phyloP scores from a whole-genome alignment of 345 rosid genomes.

The Syzygium aqueum region DNA sequence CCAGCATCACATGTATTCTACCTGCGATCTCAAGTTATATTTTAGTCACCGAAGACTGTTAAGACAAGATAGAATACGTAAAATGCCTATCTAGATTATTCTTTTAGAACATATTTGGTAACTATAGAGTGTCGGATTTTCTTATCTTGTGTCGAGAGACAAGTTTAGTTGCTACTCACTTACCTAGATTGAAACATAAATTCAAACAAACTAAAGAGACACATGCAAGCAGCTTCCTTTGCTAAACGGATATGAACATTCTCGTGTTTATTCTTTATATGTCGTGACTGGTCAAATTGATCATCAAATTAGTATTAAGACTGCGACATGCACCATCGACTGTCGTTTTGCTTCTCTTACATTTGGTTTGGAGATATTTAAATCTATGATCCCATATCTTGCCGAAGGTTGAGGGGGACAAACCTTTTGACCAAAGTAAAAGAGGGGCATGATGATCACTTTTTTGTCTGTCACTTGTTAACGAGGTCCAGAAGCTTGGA shows the following conservation, averaged over 20 bases:
- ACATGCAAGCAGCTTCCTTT: background rate
- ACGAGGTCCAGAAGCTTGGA: too few relatives aligned
- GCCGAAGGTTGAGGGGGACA: background rate
- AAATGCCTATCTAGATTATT: too few relatives aligned
- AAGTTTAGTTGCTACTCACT: too few relatives aligned
- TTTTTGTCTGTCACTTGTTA: background rate
- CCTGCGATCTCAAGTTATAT: background rate
- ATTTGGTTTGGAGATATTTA: background rate
- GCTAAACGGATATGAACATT: too few relatives aligned
- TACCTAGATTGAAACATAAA: background rate
- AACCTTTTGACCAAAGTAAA: background rate
- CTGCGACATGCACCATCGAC: too few relatives aligned
- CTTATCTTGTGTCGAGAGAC: background rate
- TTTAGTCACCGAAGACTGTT: background rate
- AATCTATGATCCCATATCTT: background rate
- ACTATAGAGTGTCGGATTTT: background rate
- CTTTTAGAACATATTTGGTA: background rate
- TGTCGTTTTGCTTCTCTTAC: background rate
- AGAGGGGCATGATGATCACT: background rate
- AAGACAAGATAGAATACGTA: too few relatives aligned
- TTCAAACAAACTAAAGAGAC: background rate
- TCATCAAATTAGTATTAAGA: too few relatives aligned
- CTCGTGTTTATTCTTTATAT: background rate
- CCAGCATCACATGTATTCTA: background rate
- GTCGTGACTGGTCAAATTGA: background rate